A percentile compares a stretch with the other conserved stretches of the same genome.
Conservation (phyloP, 345 rosid species). For the Chamaenerion angustifolium region DNA sequence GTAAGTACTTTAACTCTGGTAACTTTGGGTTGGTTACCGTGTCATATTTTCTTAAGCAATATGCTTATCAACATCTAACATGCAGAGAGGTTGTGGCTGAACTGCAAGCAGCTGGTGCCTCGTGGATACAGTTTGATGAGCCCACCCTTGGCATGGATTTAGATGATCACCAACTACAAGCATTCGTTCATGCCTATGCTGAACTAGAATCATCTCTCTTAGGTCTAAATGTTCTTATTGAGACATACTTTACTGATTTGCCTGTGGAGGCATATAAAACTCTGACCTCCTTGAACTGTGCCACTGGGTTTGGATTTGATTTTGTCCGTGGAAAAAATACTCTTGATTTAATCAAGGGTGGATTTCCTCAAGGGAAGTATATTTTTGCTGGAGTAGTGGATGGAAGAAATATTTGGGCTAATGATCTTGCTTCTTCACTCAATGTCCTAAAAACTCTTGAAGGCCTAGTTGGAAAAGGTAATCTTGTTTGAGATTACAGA, state of each 20-base stretch:
- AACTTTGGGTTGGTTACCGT: neutral
- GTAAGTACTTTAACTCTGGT: conserved; percentile 21
- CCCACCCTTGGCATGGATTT: conserved; percentile 86
- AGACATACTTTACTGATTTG: conserved; percentile 90
- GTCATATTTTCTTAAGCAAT: conserved; percentile 10
- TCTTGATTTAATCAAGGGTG: conserved; percentile 62
- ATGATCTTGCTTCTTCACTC: conserved; percentile 76
- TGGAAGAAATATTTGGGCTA: conserved; percentile 98
- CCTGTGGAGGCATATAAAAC: conserved; percentile 69
- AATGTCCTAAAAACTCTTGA: conserved; percentile 43
- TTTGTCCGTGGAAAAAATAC: conserved; percentile 78
- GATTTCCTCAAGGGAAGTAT: conserved; percentile 69
- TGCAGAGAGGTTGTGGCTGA: conserved; percentile 76
- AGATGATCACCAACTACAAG: conserved; percentile 56
- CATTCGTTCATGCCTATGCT: conserved; percentile 64
- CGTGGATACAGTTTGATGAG: conserved; percentile 94
- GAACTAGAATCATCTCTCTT: conserved; percentile 67
- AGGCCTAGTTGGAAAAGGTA: conserved; percentile 76
- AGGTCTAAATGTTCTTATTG: conserved; percentile 71
- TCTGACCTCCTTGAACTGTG: conserved; percentile 78
- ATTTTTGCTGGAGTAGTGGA: conserved; percentile 95
- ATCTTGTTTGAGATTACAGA: neutral
- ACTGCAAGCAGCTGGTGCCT: conserved; percentile 87
- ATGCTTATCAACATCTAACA: neutral
- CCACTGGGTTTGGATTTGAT: conserved; percentile 68